A percentile compares a stretch with the other conserved stretches of the same genome.
These are phyloP conservation scores for Deuterostichococcus epilithicus DNA, from an alignment of 139 green algal genomes.

Conservation along the genomic window DNA sequence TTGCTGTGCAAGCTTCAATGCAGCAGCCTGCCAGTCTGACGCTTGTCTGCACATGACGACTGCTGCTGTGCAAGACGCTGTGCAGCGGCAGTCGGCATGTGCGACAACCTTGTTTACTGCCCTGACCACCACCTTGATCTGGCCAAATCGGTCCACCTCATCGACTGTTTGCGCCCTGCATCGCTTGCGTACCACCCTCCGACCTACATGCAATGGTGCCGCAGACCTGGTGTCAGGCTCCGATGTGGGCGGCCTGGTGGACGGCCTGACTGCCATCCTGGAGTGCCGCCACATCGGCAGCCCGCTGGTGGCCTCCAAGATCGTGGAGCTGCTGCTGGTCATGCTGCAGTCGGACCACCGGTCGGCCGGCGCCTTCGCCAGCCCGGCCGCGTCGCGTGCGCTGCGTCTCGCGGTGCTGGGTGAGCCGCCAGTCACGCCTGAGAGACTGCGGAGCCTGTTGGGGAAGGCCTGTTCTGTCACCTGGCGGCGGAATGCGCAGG, in stretches of 20 bases:
- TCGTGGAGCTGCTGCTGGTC: conserved; percentile 63
- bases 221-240: conserved; percentile 35
- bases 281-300: conserved; percentile 35
- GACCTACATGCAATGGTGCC: background rate
- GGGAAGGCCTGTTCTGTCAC: too few species aligned
- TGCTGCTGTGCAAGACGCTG: too few species aligned
- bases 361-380: too few species aligned
- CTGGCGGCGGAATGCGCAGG: too few species aligned
- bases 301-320: conserved; percentile 47
- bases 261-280: conserved; percentile 46
- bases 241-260: conserved; percentile 36
- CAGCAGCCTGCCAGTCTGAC: too few species aligned
- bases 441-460: too few species aligned
- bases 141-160: background rate
- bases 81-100: too few species aligned
- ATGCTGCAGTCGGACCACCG: conserved; percentile 57
- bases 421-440: background rate
- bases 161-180: background rate
- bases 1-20: too few species aligned
- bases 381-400: background rate
- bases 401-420: background rate
- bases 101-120: too few species aligned
- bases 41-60: too few species aligned
- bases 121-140: too few species aligned
- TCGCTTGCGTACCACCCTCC: background rate